Evolutionary conservation across 306 rosid genomes (phyloP), one percentile per base, ranked within the genome.

Genomic region (Cucurbita argyrosperma): DNA sequence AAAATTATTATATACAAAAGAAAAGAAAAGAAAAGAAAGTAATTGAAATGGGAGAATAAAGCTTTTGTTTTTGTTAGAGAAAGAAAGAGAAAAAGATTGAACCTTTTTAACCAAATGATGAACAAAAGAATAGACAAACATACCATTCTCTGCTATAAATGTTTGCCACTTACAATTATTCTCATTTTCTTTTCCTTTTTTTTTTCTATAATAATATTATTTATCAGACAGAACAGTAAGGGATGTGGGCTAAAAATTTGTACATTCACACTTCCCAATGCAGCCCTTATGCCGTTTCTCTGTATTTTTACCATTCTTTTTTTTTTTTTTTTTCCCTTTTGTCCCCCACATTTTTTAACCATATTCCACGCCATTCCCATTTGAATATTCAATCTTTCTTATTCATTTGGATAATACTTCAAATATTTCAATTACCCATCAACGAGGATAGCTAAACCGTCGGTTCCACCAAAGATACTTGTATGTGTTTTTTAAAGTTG

Each of bases 121-220:
- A 26, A 49, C 58, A 69, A 23, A 42, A 69, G 74, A 69, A 69
- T 46, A 46, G 72, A 69, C 57, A 69, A 69, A 69, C 74, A 69
- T 69, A 69, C 74, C 58, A 69, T 69, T 69, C 74, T 69, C 74
- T 69, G 74, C 9, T 46, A 69, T 46, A 47, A 69, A 49, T 69
- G 74, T 69, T 69, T 69, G 74, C 74, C 74, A 69, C 74, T 69
- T 47, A 26, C 2, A 5, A 66, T 39, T 16, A 40, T 64, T 64
- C 71, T 16, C 9, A 64, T 51, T 64, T 64, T 62, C 38, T 13
- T 39, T 62, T 12, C 14, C 15, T 15, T 8, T 30, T 30, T 30
- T 30, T 30, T 30, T 30, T 30, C 0, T 30, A 30, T 30, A 30
- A 30, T 8, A 60, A 55, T 18, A 1, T 64, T 4, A 18, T 12